Evolutionary conservation across 495 filamentous ascomycete genomes (phyloP).

Genomic region (Tirmania nivea): DNA sequence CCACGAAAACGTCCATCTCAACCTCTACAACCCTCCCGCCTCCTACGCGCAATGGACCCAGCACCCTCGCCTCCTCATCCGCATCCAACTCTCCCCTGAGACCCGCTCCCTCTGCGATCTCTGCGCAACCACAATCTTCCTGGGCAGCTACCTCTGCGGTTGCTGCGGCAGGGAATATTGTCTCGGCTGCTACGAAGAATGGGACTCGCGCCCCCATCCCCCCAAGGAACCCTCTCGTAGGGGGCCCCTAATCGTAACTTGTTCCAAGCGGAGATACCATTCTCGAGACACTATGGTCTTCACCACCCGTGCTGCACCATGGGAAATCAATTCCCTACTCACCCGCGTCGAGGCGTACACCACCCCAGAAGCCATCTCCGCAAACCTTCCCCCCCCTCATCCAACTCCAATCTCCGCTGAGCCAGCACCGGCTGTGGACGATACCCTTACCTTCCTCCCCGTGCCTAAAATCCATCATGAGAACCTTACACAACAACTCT

Average conservation of each 20-base stretch:
- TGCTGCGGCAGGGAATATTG: conserved; percentile 18
- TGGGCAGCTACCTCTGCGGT: conserved; percentile 18
- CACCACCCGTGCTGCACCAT: conserved; percentile 10
- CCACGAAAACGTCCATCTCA: conserved; percentile 11
- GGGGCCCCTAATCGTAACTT: conserved; percentile 1
- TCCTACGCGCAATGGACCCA: background rate
- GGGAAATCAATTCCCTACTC: conserved; percentile 5
- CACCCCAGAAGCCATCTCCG: background rate
- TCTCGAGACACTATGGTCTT: conserved; percentile 9
- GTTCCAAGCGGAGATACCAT: conserved; percentile 9
- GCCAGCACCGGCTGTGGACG: conserved; percentile 1
- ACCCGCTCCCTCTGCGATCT: conserved; percentile 14
- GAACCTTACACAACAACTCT: conserved; percentile 2
- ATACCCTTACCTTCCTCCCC: conserved; percentile 9
- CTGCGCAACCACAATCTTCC: conserved; percentile 15
- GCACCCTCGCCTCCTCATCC: conserved; percentile 8
- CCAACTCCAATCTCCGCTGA: background rate
- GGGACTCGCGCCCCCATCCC: conserved; percentile 3
- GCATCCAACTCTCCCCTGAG: conserved; percentile 7
- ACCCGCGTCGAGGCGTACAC: background rate
- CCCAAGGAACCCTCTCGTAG: background rate
- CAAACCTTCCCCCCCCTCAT: background rate
- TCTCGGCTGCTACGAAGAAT: conserved; percentile 16
- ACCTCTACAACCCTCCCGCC: background rate
- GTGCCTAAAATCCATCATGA: conserved; percentile 8